Evolutionary conservation across 306 rosid species (phyloP).

Genomic region (Medicago lupulina): DNA sequence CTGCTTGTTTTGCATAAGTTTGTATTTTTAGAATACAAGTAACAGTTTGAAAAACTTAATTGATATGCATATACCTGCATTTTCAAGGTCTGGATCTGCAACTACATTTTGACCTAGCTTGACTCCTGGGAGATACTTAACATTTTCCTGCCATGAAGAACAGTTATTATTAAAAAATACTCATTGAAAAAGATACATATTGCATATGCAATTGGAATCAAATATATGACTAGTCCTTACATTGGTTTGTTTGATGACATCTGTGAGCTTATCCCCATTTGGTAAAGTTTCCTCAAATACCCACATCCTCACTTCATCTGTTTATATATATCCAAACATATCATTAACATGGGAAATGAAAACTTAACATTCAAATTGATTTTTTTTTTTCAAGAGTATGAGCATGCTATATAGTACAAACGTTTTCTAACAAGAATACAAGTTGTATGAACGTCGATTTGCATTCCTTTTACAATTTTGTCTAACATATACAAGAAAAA

Average conservation of each 20-base stretch:
- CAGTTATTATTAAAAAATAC: neutral
- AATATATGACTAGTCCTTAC: slow-evolving; percentile 51
- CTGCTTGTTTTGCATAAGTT: too few species aligned
- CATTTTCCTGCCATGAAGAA: slow-evolving; percentile 73
- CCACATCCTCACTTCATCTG: slow-evolving; percentile 98
- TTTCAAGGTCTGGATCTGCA: slow-evolving; percentile 83
- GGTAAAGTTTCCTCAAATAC: slow-evolving; percentile 83
- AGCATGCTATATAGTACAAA: neutral
- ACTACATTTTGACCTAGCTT: slow-evolving; percentile 89
- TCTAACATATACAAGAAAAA: too few species aligned
- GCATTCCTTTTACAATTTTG: too few species aligned
- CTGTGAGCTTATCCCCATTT: slow-evolving; percentile 79
- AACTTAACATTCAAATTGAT: too few species aligned
- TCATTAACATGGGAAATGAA: slow-evolving; percentile 31
- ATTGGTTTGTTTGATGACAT: slow-evolving; percentile 76
- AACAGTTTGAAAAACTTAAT: too few species aligned
- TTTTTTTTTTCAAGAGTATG: neutral
- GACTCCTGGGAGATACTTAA: slow-evolving; percentile 83
- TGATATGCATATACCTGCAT: slow-evolving; percentile 59
- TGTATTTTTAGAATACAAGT: too few species aligned
- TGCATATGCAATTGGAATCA: slow-evolving; percentile 11
- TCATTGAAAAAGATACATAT: slow-evolving; percentile 11
- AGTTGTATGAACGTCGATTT: too few species aligned
- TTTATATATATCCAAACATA: slow-evolving; percentile 31
- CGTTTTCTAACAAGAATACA: too few species aligned